A percentile compares a stretch with the other conserved stretches of the same genome.
Conservation (phyloP, 257 asterid species). For the Oldenlandia corymbosa region DNA sequence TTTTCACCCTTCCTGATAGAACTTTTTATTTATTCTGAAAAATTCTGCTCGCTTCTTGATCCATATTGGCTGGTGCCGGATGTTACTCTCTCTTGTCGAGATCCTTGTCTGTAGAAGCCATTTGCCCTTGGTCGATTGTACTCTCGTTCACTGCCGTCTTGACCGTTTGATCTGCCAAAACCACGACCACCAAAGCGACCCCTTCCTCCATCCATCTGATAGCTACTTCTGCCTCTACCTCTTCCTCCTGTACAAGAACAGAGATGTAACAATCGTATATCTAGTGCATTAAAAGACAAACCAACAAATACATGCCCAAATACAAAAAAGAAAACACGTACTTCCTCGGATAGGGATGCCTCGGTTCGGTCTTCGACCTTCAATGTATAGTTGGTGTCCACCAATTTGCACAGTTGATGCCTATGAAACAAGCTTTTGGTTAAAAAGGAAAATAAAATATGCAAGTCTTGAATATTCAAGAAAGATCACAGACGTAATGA, state of each 20-base stretch:
- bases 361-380: constrained; percentile 93
- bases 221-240: constrained; percentile 76
- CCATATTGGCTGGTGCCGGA: constrained; percentile 46
- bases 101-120: constrained; percentile 59
- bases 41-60: constrained; percentile 40
- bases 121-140: constrained; percentile 65
- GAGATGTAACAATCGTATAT: background rate
- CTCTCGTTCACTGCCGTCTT: constrained; percentile 50
- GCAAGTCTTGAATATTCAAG: background rate
- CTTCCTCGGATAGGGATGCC: constrained; percentile 67
- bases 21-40: constrained; percentile 35
- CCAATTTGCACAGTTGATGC: constrained; percentile 74
- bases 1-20: constrained; percentile 22
- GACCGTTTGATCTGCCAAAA: constrained; percentile 39
- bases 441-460: background rate
- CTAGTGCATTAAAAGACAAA: background rate
- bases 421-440: no score
- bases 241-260: constrained; percentile 59
- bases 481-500: background rate
- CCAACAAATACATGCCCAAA: background rate
- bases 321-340: constrained; percentile 45
- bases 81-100: constrained; percentile 51
- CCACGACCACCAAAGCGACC: constrained; percentile 76
- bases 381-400: constrained; percentile 75
- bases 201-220: constrained; percentile 57